Evolutionary conservation across 2,329 filamentous ascomycete species (phyloP), one percentile per base, ranked within the genome.

Genomic region (Aspergillus viridinutans): DNA sequence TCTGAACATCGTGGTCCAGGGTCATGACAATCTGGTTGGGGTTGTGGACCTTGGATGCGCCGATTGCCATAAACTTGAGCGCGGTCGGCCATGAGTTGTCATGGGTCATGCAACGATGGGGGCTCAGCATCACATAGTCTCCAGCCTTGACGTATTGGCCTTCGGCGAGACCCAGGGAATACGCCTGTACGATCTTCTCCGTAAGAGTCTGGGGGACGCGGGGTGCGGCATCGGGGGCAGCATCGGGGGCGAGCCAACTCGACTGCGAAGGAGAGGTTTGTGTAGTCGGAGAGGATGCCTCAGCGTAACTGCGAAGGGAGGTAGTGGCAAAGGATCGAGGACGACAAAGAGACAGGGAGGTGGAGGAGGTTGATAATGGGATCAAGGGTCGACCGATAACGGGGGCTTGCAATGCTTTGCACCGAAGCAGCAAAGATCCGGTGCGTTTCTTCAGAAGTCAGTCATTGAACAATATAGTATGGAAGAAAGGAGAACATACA

Each of bases 131-230:
- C 57, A 97, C 85, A 78, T 94, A 97, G 81, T 96, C 92, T 68
- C 92, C 92, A 4, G 83, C 80, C 66, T 82, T 83, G 67, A 96
- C 89, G 56, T 82, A 79, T 77, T 96, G 96, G 58, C 86, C 90
- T 10, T 84, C 73, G 1, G 89, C 76, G 1, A 96, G 82, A 9
- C 87, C 90, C n/a, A 92, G 81, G 0, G 90, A 83, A 73, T 96
- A 88, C 17, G 82, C 77, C 72, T 97, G 92, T 0, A 96, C 87
- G 58, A 97, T 96, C 80, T 96, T 96, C 73, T 97, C 92, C 2
- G 90, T 94, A 52, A 96, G 76, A 2, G 90, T 97, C 75, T 96
- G 92, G 0, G 90, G 83, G 9, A 66, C 61, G 42, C 64, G 61
- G 45, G 63, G 61, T 72, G 79, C 66, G 8, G 84, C 83, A 73